These are phyloP conservation scores for Cyclotella atomus DNA, from an alignment of 108 stramenopile species.

Conservation along the genomic window DNA sequence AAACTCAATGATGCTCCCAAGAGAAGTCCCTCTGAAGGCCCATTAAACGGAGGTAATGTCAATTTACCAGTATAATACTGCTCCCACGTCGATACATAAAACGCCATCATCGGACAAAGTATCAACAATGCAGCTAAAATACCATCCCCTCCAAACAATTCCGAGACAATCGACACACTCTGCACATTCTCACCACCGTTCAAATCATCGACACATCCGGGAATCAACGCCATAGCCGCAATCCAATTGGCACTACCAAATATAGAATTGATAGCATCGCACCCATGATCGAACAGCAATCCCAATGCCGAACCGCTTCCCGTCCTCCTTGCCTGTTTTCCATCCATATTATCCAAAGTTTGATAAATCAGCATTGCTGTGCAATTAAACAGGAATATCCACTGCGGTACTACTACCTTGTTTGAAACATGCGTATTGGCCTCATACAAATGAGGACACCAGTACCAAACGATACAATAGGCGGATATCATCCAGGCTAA, in stretches of 20 bases:
- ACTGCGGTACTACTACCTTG: slow-evolving; percentile 57
- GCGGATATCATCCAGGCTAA: slow-evolving; percentile 78
- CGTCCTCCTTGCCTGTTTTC: slow-evolving; percentile 96
- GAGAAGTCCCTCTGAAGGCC: slow-evolving; percentile 83
- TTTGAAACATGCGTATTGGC: background rate
- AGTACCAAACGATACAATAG: slow-evolving; percentile 71
- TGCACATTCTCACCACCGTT: slow-evolving; percentile 23
- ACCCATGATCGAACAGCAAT: slow-evolving; percentile 97
- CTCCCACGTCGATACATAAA: slow-evolving; percentile 88
- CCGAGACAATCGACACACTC: slow-evolving; percentile 6
- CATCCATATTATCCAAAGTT: slow-evolving; percentile 98
- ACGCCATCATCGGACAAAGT: slow-evolving; percentile 70
- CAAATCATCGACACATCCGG: slow-evolving; percentile 38
- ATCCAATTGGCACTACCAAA: slow-evolving; percentile 87
- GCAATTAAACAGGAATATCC: slow-evolving; percentile 88
- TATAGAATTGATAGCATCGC: slow-evolving; percentile 91
- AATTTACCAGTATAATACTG: slow-evolving; percentile 85
- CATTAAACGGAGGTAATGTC: slow-evolving; percentile 83
- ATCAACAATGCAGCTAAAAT: slow-evolving; percentile 27
- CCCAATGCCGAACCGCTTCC: slow-evolving; percentile 88
- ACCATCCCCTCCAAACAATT: slow-evolving; percentile 46
- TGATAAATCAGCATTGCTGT: slow-evolving; percentile 92
- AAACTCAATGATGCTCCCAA: slow-evolving; percentile 69
- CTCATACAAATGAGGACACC: slow-evolving; percentile 60
- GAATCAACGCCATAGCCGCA: slow-evolving; percentile 60